These are phyloP conservation scores for Populus davidiana DNA, from an alignment of 345 rosid species.

Conservation along the genomic window DNA sequence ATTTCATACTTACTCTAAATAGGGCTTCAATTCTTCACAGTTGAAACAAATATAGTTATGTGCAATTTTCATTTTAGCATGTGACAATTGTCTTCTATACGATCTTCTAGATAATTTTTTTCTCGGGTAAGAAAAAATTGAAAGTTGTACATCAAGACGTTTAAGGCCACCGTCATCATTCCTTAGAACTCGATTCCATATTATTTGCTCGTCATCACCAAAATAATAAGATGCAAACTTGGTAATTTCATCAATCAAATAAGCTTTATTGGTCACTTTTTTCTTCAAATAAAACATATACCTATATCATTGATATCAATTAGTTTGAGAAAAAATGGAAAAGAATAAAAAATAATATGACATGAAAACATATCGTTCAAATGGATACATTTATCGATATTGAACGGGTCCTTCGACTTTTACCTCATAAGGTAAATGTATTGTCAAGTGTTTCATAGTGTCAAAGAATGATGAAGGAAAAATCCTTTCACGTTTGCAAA, in stretches of 20 bases:
- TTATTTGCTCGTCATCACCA: not conserved
- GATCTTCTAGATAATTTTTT: not conserved
- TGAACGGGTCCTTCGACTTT: not conserved
- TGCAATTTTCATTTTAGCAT: not conserved
- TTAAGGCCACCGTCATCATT: not conserved
- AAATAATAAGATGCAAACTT: not conserved
- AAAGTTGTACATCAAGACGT: not conserved
- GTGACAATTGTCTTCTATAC: not conserved
- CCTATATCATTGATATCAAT: not conserved
- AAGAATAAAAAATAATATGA: not conserved
- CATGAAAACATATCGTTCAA: conserved; percentile 1
- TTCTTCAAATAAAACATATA: too few relatives aligned
- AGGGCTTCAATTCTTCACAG: not conserved
- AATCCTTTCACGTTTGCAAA: not conserved
- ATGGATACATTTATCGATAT: conserved; percentile 11
- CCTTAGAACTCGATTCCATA: not conserved
- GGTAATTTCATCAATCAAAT: too few relatives aligned
- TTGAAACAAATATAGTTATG: not conserved
- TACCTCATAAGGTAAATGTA: not conserved
- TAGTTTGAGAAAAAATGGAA: not conserved
- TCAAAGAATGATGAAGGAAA: conserved; percentile 1
- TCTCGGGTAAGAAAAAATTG: not conserved
- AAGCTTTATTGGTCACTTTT: too few relatives aligned
- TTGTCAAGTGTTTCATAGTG: not conserved
- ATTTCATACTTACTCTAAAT: not conserved